A percentile compares a stretch with the other conserved stretches of the same genome.
These are phyloP conservation scores for Microbotryum silenes-acaulis DNA, from an alignment of 1,284 basidiomycete species.

Conservation along the genomic window DNA sequence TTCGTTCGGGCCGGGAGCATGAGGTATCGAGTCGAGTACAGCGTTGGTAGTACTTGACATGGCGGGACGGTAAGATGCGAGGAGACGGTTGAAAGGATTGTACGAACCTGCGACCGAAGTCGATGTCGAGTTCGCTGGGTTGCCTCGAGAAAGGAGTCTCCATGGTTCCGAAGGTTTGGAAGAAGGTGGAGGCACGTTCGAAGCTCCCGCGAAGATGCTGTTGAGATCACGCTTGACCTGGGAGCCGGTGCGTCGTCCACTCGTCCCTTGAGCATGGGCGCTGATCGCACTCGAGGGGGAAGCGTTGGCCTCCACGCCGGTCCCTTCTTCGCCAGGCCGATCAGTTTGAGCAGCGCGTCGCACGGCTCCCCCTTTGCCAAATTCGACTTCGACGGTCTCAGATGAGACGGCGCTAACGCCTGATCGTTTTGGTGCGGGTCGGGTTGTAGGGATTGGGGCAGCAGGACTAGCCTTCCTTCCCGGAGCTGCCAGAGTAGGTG, in stretches of 20 bases:
- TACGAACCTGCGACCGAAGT: conserved; percentile 9
- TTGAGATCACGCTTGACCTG: conserved; percentile 26
- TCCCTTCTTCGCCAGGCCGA: too few species aligned
- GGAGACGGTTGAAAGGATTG: conserved; percentile 25
- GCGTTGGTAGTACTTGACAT: conserved; percentile 66
- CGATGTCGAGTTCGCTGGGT: neutral
- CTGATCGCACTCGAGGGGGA: too few species aligned
- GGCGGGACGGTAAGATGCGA: conserved; percentile 24
- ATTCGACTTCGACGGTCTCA: conserved; percentile 88
- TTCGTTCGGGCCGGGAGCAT: conserved; percentile 37
- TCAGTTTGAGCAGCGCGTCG: conserved; percentile 62
- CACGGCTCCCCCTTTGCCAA: conserved; percentile 61
- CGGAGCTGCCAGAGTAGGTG: neutral
- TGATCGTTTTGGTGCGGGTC: conserved; percentile 61
- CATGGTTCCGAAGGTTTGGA: conserved; percentile 10
- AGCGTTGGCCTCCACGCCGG: too few species aligned
- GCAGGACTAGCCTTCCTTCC: neutral
- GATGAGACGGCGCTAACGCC: conserved; percentile 74
- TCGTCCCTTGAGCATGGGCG: too few species aligned
- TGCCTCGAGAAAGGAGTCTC: neutral
- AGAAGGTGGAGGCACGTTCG: neutral
- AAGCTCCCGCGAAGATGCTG: conserved; percentile 34
- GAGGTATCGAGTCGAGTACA: conserved; percentile 55
- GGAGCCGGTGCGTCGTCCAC: neutral
- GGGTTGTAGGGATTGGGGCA: conserved; percentile 23